Percentiles rank a stretch among this genome's conserved stretches.
Evolutionary conservation across 1,284 basidiomycete species (phyloP).

Genomic region (Polyporus tsugae): DNA sequence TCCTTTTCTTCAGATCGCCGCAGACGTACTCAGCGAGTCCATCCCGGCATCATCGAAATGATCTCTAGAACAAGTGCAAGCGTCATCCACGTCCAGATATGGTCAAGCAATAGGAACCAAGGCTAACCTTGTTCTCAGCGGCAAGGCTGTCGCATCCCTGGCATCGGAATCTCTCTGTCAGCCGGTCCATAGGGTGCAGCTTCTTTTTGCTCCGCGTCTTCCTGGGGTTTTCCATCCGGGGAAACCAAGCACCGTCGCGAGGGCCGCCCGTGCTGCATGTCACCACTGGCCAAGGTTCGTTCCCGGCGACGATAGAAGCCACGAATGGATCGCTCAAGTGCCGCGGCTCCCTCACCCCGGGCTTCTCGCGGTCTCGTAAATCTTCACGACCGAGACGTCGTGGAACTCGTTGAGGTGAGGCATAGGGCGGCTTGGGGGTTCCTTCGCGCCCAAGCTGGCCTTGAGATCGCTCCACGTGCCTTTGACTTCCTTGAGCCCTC

Average conservation of each 20-base stretch:
- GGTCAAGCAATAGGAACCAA: not conserved
- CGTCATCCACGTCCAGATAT: not conserved
- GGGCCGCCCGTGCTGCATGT: not conserved
- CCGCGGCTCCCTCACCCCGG: slow-evolving; percentile 8
- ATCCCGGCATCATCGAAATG: not conserved
- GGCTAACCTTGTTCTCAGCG: not conserved
- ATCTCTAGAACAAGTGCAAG: not conserved
- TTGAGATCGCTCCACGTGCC: too few species aligned
- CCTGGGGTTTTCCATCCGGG: slow-evolving; percentile 46
- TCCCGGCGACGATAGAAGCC: slow-evolving; percentile 31
- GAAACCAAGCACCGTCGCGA: not conserved
- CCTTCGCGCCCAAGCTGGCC: not conserved
- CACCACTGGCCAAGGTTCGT: not conserved
- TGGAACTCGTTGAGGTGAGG: slow-evolving; percentile 54
- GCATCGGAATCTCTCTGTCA: slow-evolving; percentile 68
- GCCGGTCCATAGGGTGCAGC: slow-evolving; percentile 61
- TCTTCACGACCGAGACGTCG: slow-evolving; percentile 49
- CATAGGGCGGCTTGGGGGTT: not conserved
- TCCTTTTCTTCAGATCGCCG: slow-evolving; percentile 57
- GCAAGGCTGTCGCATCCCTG: slow-evolving; percentile 29
- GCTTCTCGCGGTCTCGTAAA: slow-evolving; percentile 43
- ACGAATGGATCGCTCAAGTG: not conserved
- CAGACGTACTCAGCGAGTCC: slow-evolving; percentile 42
- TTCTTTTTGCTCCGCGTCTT: slow-evolving; percentile 45
- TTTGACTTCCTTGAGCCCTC: slow-evolving; percentile 8